Conservation (phyloP, 331 rosid genomes). For the Malus hybrid region DNA sequence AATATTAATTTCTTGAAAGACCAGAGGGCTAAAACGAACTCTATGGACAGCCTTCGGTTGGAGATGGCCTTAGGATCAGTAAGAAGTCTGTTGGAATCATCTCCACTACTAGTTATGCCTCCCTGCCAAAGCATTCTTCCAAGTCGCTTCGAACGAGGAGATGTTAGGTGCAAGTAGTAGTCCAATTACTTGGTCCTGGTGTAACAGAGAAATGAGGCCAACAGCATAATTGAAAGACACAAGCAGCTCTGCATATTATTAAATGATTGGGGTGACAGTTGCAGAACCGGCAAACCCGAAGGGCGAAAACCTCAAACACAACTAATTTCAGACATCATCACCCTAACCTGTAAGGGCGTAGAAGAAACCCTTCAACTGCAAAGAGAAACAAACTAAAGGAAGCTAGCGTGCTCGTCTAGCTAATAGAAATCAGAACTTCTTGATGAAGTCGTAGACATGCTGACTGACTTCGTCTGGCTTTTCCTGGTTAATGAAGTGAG, state of each 20-base stretch:
- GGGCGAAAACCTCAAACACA: not conserved
- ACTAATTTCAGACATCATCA: not conserved
- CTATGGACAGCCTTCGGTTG: too few species aligned
- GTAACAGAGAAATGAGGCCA: not conserved
- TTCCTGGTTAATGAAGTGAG: conserved; percentile 67
- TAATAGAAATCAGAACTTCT: conserved; percentile 39
- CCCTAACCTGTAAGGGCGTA: not conserved
- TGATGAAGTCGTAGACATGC: conserved; percentile 64
- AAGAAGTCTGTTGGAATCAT: too few species aligned
- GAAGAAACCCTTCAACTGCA: not conserved
- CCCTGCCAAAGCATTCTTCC: too few species aligned
- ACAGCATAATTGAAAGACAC: not conserved
- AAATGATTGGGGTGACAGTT: not conserved
- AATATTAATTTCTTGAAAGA: too few species aligned
- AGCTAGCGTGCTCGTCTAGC: not conserved
- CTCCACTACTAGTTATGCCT: too few species aligned
- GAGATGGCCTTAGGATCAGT: too few species aligned
- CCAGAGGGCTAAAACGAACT: too few species aligned
- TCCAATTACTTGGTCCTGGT: too few species aligned
- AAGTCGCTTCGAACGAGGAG: too few species aligned
- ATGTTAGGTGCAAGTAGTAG: too few species aligned
- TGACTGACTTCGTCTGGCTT: conserved; percentile 53
- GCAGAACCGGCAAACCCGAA: not conserved
- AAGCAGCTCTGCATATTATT: not conserved
- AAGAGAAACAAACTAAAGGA: not conserved